These are phyloP conservation scores for Malassezia sp. DNA, from an alignment of 1,284 basidiomycete genomes.

Conservation along the genomic window DNA sequence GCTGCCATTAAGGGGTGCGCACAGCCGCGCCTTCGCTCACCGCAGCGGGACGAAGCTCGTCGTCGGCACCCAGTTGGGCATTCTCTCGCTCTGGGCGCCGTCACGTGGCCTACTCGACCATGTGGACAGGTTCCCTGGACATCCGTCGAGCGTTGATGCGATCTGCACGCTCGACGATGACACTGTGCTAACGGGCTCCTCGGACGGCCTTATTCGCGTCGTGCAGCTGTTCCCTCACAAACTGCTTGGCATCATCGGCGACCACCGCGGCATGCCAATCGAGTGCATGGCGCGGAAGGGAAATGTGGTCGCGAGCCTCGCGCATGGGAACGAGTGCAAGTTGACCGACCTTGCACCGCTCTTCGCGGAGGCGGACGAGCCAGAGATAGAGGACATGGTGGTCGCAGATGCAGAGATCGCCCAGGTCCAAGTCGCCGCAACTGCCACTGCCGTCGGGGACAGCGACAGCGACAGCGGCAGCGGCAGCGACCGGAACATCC, in stretches of 20 bases:
- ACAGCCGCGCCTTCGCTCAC: slow-evolving; percentile 27
- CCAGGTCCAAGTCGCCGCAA: neutral
- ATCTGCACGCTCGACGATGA: slow-evolving; percentile 57
- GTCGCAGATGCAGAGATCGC: slow-evolving; percentile 3
- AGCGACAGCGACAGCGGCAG: slow-evolving; percentile 2
- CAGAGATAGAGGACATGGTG: slow-evolving; percentile 19
- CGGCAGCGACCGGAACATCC: neutral
- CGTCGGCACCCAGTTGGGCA: slow-evolving; percentile 79
- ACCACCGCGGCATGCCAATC: slow-evolving; percentile 72
- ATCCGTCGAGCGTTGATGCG: slow-evolving; percentile 55
- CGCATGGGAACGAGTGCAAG: slow-evolving; percentile 74
- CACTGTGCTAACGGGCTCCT: slow-evolving; percentile 74
- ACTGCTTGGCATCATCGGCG: slow-evolving; percentile 75
- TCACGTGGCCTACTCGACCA: slow-evolving; percentile 78
- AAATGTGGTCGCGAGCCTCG: slow-evolving; percentile 82
- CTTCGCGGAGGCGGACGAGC: slow-evolving; percentile 48
- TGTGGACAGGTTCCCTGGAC: slow-evolving; percentile 85
- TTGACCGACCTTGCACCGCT: slow-evolving; percentile 66
- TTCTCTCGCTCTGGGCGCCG: slow-evolving; percentile 80
- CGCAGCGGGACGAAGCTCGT: slow-evolving; percentile 64
- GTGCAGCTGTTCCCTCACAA: slow-evolving; percentile 82
- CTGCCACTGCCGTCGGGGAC: slow-evolving; percentile 1
- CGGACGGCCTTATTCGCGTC: slow-evolving; percentile 79
- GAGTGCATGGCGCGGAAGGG: slow-evolving; percentile 64
- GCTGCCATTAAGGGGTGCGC: slow-evolving; percentile 64